phyloP scores from a whole-genome alignment of 352 stramenopile genomes.

The Pythium rhizo-oryzae region DNA sequence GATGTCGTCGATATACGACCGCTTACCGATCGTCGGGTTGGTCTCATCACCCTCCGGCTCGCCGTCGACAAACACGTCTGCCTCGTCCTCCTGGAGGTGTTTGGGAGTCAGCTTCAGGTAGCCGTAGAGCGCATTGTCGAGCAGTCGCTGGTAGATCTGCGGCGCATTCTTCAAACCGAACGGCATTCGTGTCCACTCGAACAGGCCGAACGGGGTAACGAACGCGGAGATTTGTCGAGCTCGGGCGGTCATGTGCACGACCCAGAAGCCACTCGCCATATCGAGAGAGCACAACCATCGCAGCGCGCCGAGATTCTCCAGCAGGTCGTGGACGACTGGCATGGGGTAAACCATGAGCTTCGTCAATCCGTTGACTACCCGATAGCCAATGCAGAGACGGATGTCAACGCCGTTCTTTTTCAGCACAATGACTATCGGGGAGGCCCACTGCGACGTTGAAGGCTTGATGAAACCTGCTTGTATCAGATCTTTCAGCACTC shows the following conservation, averaged over 20 bases:
- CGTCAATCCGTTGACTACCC: constrained; percentile 17
- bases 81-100: no score
- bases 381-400: constrained; percentile 28
- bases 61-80: no score
- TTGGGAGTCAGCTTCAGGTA: no score
- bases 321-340: constrained; percentile 23
- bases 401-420: constrained; percentile 31
- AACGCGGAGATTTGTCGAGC: constrained; percentile 1
- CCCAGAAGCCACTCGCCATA: neutral
- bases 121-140: constrained; percentile 22
- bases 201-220: neutral
- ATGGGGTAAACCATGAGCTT: constrained; percentile 27
- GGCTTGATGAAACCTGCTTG: no score
- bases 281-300: constrained; percentile 3
- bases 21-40: no score
- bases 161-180: constrained; percentile 28
- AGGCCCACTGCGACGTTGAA: no score
- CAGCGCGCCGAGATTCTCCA: constrained; percentile 4
- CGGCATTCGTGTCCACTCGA: constrained; percentile 2
- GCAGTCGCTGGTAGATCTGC: constrained; percentile 23
- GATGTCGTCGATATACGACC: constrained; percentile 30
- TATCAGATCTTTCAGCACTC: no score
- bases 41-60: no score
- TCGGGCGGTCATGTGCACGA: neutral
- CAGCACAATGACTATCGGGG: constrained; percentile 34